phyloP scores from a whole-genome alignment of 1,284 basidiomycete genomes.

The Malassezia furfur region DNA sequence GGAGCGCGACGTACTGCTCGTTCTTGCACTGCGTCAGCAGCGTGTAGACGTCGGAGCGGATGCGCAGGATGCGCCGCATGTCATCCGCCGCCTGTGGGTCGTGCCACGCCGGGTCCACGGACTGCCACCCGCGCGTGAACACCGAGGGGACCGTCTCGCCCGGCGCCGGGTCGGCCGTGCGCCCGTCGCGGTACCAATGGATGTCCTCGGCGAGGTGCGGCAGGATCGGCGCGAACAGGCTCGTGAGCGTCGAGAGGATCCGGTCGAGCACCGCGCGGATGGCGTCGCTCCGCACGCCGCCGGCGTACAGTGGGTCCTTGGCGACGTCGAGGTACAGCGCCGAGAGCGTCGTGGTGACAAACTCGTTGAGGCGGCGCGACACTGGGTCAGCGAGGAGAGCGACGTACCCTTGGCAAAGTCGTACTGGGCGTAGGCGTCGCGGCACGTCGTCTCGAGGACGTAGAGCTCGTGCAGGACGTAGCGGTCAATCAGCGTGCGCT shows the following conservation, averaged over 20 bases:
- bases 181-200: conserved; percentile 52
- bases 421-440: conserved; percentile 63
- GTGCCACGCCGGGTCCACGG: conserved; percentile 12
- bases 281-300: conserved; percentile 56
- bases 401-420: conserved; percentile 73
- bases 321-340: conserved; percentile 74
- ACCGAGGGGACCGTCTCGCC: conserved; percentile 23
- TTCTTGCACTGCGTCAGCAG: conserved; percentile 6
- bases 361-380: conserved; percentile 50
- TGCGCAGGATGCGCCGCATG: background rate
- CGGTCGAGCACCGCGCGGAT: conserved; percentile 65
- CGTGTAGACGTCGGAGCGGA: conserved; percentile 10
- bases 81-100: background rate
- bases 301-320: conserved; percentile 75
- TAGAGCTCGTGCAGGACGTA: conserved; percentile 78
- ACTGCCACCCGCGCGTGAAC: conserved; percentile 33
- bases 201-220: conserved; percentile 91
- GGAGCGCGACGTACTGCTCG: background rate
- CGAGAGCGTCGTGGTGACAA: conserved; percentile 54
- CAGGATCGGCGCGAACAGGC: conserved; percentile 72
- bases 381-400: conserved; percentile 35
- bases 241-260: conserved; percentile 62
- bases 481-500: conserved; percentile 43
- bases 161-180: conserved; percentile 23
- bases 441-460: conserved; percentile 60